Base-by-base conservation (phyloP, 1,139 yeast genomes). In the Suhomyces yuchorum region DNA sequence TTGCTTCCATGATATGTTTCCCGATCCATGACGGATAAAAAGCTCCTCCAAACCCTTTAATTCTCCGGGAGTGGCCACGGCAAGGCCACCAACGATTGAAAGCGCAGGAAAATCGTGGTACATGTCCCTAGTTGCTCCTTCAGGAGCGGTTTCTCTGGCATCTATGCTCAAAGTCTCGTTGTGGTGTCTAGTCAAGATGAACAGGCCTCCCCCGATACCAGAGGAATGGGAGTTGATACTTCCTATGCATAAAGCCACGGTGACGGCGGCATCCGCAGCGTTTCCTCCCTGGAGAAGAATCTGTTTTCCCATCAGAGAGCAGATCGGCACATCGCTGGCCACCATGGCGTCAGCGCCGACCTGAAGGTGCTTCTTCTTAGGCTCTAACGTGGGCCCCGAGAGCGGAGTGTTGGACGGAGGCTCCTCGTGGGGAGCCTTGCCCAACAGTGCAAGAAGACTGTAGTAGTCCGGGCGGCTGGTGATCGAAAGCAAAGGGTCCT, bases 191-290 rank as follows among this genome's bases (percentile, higher is more conserved):
- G 87, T 81, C 1, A 87, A 77, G 42, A 88, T 85, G 59, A 79
- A 89, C 0, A 87, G 88, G 8, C 97, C 97, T 3, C 98, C 99
- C 1, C 99, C 99, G 42, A 92, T 82, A 0, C 99, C 98, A 3
- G 95, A 83, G 42, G 92, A 85, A 61, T 84, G 91, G 51, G 91
- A 84, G 61, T 89, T 88, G 37, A 89, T 69, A 48, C 89, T 77
- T 2, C 98, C 98, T 34, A 93, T 82, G 63, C 99, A 93, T 23
- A 93, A 72, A 0, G 96, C 90, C 17, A 89, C 88, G 0, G 96
- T 87, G 2, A 93, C 85, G 0, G 96, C 90, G 0, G 97, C 96
- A 63, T 93, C 98, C 0, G 96, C 97, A 1, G 97, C 97, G 51
- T 73, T 74, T 44, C 86, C 87, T 2, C 93, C 93, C 15, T 78